These are phyloP conservation scores for Claviceps sp. DNA, from an alignment of 2,329 filamentous ascomycete species.

Conservation along the genomic window DNA sequence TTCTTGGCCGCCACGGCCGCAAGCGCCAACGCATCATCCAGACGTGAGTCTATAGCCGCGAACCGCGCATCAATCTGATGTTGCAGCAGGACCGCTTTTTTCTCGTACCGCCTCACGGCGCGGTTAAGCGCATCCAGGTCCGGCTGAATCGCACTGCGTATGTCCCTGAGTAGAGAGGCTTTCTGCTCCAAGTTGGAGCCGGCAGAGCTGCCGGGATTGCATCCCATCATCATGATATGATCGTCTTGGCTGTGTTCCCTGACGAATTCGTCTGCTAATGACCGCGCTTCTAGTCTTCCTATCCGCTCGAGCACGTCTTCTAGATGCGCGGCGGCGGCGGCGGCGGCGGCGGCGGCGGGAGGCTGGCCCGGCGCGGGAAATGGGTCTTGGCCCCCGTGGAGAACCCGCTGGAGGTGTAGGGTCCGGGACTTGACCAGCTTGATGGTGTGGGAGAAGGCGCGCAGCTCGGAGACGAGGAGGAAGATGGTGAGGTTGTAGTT, in stretches of 20 bases:
- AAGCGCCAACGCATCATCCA: slow-evolving; percentile 69
- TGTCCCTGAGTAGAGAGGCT: slow-evolving; percentile 37
- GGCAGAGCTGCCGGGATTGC: slow-evolving; percentile 10
- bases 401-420: slow-evolving; percentile 65
- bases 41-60: slow-evolving; percentile 52
- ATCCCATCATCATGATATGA: slow-evolving; percentile 9
- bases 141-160: slow-evolving; percentile 55
- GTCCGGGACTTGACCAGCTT: slow-evolving; percentile 69
- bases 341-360: slow-evolving; percentile 8
- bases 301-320: slow-evolving; percentile 51
- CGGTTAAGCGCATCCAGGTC: slow-evolving; percentile 82
- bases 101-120: slow-evolving; percentile 83
- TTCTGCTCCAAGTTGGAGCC: slow-evolving; percentile 24
- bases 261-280: slow-evolving; percentile 14
- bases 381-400: slow-evolving; percentile 34
- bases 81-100: slow-evolving; percentile 63
- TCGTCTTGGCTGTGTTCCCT: slow-evolving; percentile 15
- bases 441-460: slow-evolving; percentile 69
- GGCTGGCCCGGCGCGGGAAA: slow-evolving; percentile 20
- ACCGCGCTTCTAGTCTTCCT: slow-evolving; percentile 52
- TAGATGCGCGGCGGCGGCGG: slow-evolving; percentile 24
- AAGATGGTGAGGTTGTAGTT: slow-evolving; percentile 92
- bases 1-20: slow-evolving; percentile 58
- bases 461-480: slow-evolving; percentile 71
- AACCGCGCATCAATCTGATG: slow-evolving; percentile 67